A percentile compares a stretch with the other conserved stretches of the same genome.
Conservation (phyloP, 1,284 basidiomycete genomes). For the Vanrija sp. region DNA sequence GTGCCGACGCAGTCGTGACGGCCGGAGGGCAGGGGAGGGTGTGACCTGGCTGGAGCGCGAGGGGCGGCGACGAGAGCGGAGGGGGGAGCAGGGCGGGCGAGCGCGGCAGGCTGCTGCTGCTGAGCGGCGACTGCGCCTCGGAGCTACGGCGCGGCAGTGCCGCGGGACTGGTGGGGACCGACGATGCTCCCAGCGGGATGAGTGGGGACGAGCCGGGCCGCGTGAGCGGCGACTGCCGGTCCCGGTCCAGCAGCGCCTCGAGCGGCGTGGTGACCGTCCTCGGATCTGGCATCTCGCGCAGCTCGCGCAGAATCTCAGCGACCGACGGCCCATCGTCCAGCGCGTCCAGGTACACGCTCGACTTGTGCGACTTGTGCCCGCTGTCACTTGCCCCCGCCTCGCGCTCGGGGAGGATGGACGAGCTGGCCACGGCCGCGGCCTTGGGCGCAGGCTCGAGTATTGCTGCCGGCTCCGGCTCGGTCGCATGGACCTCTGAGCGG, state of each 20-base stretch:
- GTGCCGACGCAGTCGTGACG: not conserved
- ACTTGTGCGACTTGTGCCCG: conserved; percentile 9
- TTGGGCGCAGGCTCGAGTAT: too few species aligned
- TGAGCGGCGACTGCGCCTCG: not conserved
- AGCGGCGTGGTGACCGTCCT: not conserved
- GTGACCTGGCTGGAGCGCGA: not conserved
- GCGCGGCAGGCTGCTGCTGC: not conserved
- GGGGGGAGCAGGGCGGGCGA: not conserved
- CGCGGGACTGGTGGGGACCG: not conserved
- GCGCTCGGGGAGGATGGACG: not conserved
- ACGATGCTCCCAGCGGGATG: not conserved
- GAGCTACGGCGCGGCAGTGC: not conserved
- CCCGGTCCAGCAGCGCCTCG: conserved; percentile 3
- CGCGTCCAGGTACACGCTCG: conserved; percentile 39
- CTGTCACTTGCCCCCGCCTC: not conserved
- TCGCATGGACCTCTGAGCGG: too few species aligned
- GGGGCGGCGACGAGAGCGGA: not conserved
- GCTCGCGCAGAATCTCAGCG: conserved; percentile 31
- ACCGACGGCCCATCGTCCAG: conserved; percentile 19
- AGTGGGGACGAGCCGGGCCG: not conserved
- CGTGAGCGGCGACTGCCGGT: not conserved
- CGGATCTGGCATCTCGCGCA: conserved; percentile 32
- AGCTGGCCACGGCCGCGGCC: too few species aligned
- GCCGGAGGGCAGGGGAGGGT: not conserved
- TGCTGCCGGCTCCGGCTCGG: too few species aligned